A percentile compares a stretch with the other conserved stretches of the same genome.
Conservation (phyloP, 2,329 filamentous ascomycete species). For the Fusarium metavorans region DNA sequence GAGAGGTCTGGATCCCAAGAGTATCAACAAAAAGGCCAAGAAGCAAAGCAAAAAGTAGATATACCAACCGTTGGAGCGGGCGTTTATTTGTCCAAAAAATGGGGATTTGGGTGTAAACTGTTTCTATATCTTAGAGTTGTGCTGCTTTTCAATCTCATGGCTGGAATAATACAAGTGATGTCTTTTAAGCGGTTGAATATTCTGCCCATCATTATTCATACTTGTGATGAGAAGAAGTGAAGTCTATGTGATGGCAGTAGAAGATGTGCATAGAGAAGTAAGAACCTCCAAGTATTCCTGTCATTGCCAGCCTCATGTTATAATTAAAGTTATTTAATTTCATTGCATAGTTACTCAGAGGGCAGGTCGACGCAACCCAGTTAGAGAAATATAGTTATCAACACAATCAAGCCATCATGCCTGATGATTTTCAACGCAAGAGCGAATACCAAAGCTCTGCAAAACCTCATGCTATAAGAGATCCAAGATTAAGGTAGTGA, state of each 20-base stretch:
- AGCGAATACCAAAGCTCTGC: no score
- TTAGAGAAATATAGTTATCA: no score
- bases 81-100: conserved; percentile 37
- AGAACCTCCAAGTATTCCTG: neutral
- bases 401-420: no score
- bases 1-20: conserved; percentile 79
- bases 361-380: no score
- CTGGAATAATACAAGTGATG: conserved; percentile 24
- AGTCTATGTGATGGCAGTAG: no score
- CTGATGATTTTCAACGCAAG: no score
- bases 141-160: conserved; percentile 17
- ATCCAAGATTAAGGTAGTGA: no score
- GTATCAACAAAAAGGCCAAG: conserved; percentile 52
- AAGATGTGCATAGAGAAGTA: neutral
- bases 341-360: no score
- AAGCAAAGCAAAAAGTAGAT: conserved; percentile 42
- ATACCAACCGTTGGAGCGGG: conserved; percentile 24
- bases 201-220: neutral
- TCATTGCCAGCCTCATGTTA: neutral
- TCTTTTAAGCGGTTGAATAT: neutral
- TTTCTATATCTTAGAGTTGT: conserved; percentile 25
- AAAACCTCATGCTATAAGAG: neutral
- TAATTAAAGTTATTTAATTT: neutral
- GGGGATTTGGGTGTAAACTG: conserved; percentile 11
- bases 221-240: neutral